These are phyloP conservation scores for Sicyos baderoa DNA, from an alignment of 306 rosid species.

Conservation along the genomic window DNA sequence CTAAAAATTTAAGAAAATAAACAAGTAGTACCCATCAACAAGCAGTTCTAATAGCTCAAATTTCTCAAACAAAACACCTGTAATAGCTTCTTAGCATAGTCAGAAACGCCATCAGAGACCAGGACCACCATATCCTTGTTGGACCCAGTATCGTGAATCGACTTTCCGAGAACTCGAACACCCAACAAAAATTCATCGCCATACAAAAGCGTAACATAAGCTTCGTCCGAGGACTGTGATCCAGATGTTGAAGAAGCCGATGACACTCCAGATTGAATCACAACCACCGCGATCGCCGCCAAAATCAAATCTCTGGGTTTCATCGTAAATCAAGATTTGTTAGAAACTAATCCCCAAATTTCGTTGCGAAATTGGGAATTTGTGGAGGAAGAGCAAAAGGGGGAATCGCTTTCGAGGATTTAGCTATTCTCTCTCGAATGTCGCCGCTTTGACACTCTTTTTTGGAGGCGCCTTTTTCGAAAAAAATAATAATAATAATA, in stretches of 20 bases:
- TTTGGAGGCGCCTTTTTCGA: neutral
- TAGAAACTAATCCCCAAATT: conserved; percentile 1
- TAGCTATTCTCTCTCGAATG: neutral
- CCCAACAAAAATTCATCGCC: conserved; percentile 96
- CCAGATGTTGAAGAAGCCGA: conserved; percentile 23
- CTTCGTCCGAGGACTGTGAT: conserved; percentile 50
- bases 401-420: neutral
- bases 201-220: conserved; percentile 84
- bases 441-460: neutral
- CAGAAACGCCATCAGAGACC: conserved; percentile 91
- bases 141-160: conserved; percentile 76
- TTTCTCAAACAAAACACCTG: conserved; percentile 28
- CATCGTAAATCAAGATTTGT: neutral
- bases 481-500: too few relatives aligned
- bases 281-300: conserved; percentile 6
- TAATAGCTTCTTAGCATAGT: conserved; percentile 67
- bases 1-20: too few relatives aligned
- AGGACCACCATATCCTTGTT: conserved; percentile 81
- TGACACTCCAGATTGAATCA: conserved; percentile 13
- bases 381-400: too few relatives aligned
- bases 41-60: conserved; percentile 11
- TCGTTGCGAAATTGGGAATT: conserved; percentile 8
- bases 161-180: conserved; percentile 88
- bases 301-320: neutral
- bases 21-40: neutral